These are phyloP conservation scores for Monilinia fructigena DNA, from an alignment of 2,329 filamentous ascomycete species.

Conservation along the genomic window DNA sequence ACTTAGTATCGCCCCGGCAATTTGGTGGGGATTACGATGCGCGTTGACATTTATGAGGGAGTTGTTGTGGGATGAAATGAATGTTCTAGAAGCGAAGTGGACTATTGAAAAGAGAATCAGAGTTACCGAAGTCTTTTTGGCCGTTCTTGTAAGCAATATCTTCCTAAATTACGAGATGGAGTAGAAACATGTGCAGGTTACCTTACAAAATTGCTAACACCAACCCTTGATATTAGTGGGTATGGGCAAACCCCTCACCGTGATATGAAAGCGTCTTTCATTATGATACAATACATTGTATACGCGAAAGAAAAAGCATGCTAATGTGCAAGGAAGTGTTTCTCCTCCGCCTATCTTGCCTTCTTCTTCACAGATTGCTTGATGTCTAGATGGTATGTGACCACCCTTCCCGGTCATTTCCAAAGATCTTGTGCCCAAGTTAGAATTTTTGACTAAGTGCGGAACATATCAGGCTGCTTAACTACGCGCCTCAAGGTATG, in stretches of 20 bases:
- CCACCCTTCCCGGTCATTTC: background rate
- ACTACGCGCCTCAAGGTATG: slow-evolving; percentile 68
- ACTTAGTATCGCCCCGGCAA: slow-evolving; percentile 66
- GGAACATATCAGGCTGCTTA: slow-evolving; percentile 61
- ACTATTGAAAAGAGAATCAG: slow-evolving; percentile 51
- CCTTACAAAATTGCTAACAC: slow-evolving; percentile 1
- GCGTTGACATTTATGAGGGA: slow-evolving; percentile 66
- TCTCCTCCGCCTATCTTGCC: slow-evolving; percentile 72
- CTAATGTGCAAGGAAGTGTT: slow-evolving; percentile 53
- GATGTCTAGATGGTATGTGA: slow-evolving; percentile 72
- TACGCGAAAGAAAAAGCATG: background rate
- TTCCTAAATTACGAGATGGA: background rate
- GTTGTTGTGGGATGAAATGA: slow-evolving; percentile 52
- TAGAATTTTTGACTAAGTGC: slow-evolving; percentile 14
- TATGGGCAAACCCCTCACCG: background rate
- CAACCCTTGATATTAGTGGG: slow-evolving; percentile 1
- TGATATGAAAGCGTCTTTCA: background rate
- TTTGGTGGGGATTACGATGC: slow-evolving; percentile 70
- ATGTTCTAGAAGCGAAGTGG: slow-evolving; percentile 42
- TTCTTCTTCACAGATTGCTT: slow-evolving; percentile 84
- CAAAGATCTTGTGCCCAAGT: background rate
- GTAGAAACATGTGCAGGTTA: background rate
- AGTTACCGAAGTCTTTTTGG: slow-evolving; percentile 68
- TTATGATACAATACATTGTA: background rate
- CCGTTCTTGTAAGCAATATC: slow-evolving; percentile 65